These are phyloP conservation scores for Pascua sp. DNA, from an alignment of 1,284 basidiomycete species.

Conservation along the genomic window DNA sequence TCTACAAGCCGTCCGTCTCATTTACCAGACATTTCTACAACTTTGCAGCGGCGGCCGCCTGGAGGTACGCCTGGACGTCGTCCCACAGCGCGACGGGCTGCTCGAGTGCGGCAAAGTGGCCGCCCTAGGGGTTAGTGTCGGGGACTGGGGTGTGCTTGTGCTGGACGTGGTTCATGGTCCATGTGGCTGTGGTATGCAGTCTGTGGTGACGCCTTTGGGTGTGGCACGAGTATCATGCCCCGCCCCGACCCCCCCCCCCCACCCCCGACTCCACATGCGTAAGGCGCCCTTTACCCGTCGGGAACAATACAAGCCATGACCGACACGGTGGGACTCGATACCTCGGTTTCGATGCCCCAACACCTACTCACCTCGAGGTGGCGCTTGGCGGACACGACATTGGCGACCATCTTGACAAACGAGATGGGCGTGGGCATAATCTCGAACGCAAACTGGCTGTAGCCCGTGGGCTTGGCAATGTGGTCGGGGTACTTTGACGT, in stretches of 20 bases:
- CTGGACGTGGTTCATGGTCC: no score
- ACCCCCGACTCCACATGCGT: no score
- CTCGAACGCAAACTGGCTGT: constrained; percentile 47
- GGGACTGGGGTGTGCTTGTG: no score
- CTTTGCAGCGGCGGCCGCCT: constrained; percentile 21
- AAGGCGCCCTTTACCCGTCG: no score
- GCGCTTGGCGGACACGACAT: constrained; percentile 41
- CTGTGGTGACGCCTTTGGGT: neutral
- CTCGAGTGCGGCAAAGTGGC: constrained; percentile 52
- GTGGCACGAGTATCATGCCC: no score
- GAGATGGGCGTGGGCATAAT: constrained; percentile 44
- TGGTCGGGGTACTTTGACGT: constrained; percentile 19
- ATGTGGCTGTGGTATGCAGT: neutral
- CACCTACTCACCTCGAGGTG: constrained; percentile 43
- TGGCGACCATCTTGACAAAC: constrained; percentile 42
- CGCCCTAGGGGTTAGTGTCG: constrained; percentile 26
- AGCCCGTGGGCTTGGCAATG: constrained; percentile 47
- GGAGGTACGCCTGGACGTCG: constrained; percentile 41
- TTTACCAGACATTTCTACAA: neutral
- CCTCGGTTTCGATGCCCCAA: no score
- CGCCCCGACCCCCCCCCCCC: no score
- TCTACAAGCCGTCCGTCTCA: no score
- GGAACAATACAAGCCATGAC: no score
- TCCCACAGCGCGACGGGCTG: constrained; percentile 45
- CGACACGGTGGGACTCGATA: no score